Evolutionary conservation across 768 basidiomycete species (phyloP), one percentile per base, ranked within the genome.

Genomic region (Amanita rubescens): DNA sequence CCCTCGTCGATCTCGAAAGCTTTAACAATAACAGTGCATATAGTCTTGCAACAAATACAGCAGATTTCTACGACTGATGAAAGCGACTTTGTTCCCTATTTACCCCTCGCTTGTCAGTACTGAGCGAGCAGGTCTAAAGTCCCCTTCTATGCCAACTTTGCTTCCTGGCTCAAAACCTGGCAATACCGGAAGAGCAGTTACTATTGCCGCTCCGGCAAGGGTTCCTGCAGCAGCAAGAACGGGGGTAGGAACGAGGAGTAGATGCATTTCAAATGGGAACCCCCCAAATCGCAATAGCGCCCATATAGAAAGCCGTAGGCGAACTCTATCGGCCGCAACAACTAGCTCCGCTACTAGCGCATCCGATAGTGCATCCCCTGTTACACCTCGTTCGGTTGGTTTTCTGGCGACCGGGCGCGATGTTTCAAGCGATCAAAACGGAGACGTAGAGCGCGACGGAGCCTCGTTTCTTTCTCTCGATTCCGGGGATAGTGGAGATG

Each of bases 51-150:
- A 55, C 54, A 9, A 55, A 55, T 15, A 49, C 54, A 10, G 46
- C 52, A 49, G 54, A 55, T 34, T 48, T 48, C 33, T 48, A 55
- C 32, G 47, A 49, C 24, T n/a, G 55, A 46, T 15, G 58, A 55
- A 12, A 57, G 49, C 27, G 49, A 53, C 50, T 64, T 59, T 45
- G 53, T 57, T 14, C 63, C 63, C 0, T 64, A 61, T 25, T 43
- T 64, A 20, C 63, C 63, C 2, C 57, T 64, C 27, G 59, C 62
- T 15, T 49, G 62, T n/a, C 63, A 64, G 55, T 61, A n/a, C 61
- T 51, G 63, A 64, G 55, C 54, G 63, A 14, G 54, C 47, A 8
- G 38, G 48, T 5, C 54, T 34, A 17, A 41, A 49, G 25, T 55
- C 54, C 1, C 48, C 48, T 1, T 48, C 54, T 2, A 39, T 32